These are phyloP conservation scores for Azolla pinnata DNA, from an alignment of 75 land plant species.

Conservation along the genomic window DNA sequence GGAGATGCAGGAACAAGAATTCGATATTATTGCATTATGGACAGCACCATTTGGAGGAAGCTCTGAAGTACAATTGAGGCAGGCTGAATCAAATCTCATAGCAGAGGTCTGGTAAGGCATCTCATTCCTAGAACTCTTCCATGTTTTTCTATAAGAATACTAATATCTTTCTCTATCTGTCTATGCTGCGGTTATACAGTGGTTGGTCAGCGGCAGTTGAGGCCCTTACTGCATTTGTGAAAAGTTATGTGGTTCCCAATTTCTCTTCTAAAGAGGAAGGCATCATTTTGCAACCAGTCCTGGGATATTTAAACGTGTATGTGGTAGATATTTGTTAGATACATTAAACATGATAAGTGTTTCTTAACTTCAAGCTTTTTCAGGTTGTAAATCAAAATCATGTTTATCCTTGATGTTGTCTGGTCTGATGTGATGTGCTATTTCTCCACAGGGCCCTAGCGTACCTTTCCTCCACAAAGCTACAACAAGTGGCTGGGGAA, in stretches of 20 bases:
- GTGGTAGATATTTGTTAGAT: not conserved
- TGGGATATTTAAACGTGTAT: constrained; percentile 76
- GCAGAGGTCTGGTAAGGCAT: constrained; percentile 54
- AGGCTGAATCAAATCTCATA: constrained; percentile 35
- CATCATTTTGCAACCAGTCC: constrained; percentile 76
- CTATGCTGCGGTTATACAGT: constrained; percentile 24
- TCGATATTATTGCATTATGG: constrained; percentile 89
- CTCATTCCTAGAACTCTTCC: not conserved
- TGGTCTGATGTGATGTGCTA: not conserved
- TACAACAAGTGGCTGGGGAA: constrained; percentile 33
- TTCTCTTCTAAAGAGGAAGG: constrained; percentile 29
- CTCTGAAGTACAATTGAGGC: constrained; percentile 25
- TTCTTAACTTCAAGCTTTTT: not conserved
- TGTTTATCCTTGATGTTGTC: no score
- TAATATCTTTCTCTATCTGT: no score
- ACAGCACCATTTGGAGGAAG: constrained; percentile 59
- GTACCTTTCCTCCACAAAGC: constrained; percentile 38
- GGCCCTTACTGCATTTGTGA: constrained; percentile 77
- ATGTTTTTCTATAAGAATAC: not conserved
- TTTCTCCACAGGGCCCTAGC: constrained; percentile 59
- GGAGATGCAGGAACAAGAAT: constrained; percentile 88
- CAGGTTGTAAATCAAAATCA: not conserved
- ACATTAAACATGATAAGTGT: not conserved
- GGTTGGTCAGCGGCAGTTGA: constrained; percentile 86
- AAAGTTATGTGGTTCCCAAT: constrained; percentile 56